Percentiles rank a stretch among this genome's conserved stretches.
phyloP scores from a whole-genome alignment of 2,329 filamentous ascomycete species.

The Hirsutella thompsonii region DNA sequence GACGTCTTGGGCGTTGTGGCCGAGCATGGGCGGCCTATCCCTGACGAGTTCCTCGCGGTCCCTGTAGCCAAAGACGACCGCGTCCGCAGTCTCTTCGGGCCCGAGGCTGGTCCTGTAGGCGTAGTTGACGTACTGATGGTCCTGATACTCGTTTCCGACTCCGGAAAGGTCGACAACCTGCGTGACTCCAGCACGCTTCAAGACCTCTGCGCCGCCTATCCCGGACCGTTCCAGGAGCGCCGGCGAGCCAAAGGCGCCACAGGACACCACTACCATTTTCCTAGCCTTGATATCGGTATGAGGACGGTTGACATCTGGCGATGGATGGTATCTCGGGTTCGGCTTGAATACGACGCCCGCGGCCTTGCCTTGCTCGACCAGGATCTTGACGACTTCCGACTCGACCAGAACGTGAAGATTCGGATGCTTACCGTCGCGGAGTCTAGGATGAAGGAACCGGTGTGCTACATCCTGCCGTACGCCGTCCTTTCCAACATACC shows the following conservation, averaged over 20 bases:
- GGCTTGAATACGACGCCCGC: neutral
- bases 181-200: neutral
- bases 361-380: neutral
- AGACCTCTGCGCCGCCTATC: neutral
- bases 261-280: neutral
- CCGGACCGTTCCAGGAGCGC: neutral
- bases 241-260: neutral
- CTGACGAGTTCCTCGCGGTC: neutral
- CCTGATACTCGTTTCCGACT: neutral
- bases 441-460: neutral
- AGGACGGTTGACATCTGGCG: neutral
- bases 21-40: neutral
- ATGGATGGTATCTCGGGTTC: neutral
- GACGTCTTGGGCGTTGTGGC: neutral
- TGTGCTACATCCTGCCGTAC: neutral
- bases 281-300: neutral
- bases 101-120: neutral
- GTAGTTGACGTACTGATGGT: neutral
- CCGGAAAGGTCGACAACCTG: neutral
- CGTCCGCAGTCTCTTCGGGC: neutral
- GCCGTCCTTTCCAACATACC: neutral
- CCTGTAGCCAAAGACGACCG: neutral
- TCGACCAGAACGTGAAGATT: neutral
- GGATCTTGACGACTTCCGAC: neutral
- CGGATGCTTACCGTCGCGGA: neutral